Base-by-base conservation (phyloP, 768 basidiomycete genomes). In the Mycena leptocephala region DNA sequence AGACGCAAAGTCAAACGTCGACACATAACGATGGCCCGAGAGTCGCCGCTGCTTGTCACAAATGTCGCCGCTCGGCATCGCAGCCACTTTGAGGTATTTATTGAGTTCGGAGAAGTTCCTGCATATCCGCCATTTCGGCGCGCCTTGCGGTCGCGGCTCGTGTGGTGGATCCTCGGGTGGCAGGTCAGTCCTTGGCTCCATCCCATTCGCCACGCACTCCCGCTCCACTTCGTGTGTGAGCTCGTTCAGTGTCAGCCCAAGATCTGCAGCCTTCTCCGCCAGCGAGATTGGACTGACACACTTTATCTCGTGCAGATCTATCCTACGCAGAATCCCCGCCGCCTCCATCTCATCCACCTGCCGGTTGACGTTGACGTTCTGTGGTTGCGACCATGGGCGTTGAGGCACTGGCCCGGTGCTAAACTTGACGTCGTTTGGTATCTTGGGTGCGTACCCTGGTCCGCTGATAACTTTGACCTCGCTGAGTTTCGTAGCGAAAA, bases 401-500 rank as follows among this genome's bases (percentile, higher is more conserved):
- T 64, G 86, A 28, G 78, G 76, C 0, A 85, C 76, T 6, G 39
- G 13, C 0, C 43, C 43, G 2, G 55, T 84, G 0, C 72, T 68
- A 69, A 89, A 86, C 14, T 11, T 79, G 0, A 77, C 66, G 5
- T 77, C 81, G 11, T 72, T 56, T 0, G 83, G 82, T 1, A 89
- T 80, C 68, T 83, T 75, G 6, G 89, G 79, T 5, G 63, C 70
- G 78, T 89, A 66, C 11, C 77, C 75, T n/a, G 80, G 82, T 1
- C 83, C 83, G 11, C 79, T 64, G 0, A 88, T 83, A 0, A 78
- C 75, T 0, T 62, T 61, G 2, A 89, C 88, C 71, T 90, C 86
- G 20, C 80, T 78, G 4, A 88, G 72, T 0, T 82, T 82, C 2
- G 87, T 73, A 0, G 86, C 85, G 72, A 88, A 90, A 33, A 81